A percentile compares a stretch with the other conserved stretches of the same genome.
phyloP scores from a whole-genome alignment of 108 stramenopile species.

The Nitzschia sp. region DNA sequence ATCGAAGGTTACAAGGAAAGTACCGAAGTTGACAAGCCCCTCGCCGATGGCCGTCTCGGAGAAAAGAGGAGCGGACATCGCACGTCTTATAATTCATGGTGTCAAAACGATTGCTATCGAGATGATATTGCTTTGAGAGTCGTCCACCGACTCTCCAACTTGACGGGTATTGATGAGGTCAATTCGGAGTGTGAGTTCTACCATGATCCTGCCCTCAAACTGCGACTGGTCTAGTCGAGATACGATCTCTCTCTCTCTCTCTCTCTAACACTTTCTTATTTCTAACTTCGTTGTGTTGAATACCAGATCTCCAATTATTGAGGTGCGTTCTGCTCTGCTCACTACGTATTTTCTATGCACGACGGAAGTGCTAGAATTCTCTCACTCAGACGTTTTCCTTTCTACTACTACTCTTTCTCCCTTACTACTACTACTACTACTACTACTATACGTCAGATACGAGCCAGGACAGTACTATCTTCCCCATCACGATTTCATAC shows the following conservation, averaged over 20 bases:
- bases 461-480: conserved; percentile 57
- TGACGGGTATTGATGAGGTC: conserved; percentile 47
- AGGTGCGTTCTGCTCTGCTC: no score
- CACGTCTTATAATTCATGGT: conserved; percentile 72
- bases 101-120: conserved; percentile 55
- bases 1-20: neutral
- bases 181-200: conserved; percentile 73
- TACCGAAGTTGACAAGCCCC: conserved; percentile 31
- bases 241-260: no score
- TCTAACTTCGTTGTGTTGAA: no score
- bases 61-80: conserved; percentile 1
- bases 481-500: conserved; percentile 49
- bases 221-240: no score
- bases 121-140: conserved; percentile 37
- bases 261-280: no score
- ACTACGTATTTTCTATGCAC: no score
- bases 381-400: no score
- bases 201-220: no score
- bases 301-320: no score
- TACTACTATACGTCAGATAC: conserved; percentile 76
- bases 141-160: conserved; percentile 52
- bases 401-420: no score
- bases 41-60: neutral
- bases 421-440: no score
- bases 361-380: no score